Percentiles rank a stretch among this genome's conserved stretches.
These are phyloP conservation scores for Moricandia arvensis DNA, from an alignment of 345 rosid genomes.

Conservation along the genomic window DNA sequence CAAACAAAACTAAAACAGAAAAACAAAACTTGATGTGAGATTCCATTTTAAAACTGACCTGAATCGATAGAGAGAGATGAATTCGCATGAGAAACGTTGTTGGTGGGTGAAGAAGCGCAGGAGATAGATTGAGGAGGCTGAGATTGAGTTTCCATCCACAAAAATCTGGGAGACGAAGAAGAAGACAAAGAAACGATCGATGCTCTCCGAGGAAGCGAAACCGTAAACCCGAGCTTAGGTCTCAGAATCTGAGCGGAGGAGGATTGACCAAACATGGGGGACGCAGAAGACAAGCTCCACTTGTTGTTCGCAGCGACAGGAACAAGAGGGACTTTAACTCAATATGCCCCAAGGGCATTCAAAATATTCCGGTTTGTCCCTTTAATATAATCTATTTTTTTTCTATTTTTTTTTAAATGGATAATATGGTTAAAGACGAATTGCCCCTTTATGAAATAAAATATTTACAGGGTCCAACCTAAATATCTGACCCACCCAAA, in stretches of 20 bases:
- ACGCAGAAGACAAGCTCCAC: background rate
- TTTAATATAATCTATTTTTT: too few relatives aligned
- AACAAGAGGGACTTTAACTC: slow-evolving; percentile 14
- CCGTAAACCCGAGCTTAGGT: background rate
- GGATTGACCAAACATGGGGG: slow-evolving; percentile 25
- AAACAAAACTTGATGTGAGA: background rate
- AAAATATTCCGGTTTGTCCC: too few relatives aligned
- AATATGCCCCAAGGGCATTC: too few relatives aligned
- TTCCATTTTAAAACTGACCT: slow-evolving; percentile 6
- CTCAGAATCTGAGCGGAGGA: slow-evolving; percentile 23
- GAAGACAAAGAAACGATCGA: slow-evolving; percentile 23
- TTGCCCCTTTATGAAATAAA: too few relatives aligned
- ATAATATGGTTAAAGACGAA: too few relatives aligned
- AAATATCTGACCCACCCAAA: too few relatives aligned
- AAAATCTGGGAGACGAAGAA: slow-evolving; percentile 6
- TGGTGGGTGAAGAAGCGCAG: slow-evolving; percentile 15
- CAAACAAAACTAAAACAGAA: background rate
- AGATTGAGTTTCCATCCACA: slow-evolving; percentile 32
- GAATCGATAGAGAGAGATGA: background rate
- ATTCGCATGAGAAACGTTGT: slow-evolving; percentile 4
- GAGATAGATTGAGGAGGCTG: slow-evolving; percentile 19
- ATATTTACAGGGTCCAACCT: too few relatives aligned
- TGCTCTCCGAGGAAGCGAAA: background rate
- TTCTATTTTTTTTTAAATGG: too few relatives aligned
- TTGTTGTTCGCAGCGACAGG: background rate